Percentiles rank a stretch among this genome's conserved stretches.
These are phyloP conservation scores for Arachis monticola DNA, from an alignment of 331 rosid genomes.

Conservation along the genomic window DNA sequence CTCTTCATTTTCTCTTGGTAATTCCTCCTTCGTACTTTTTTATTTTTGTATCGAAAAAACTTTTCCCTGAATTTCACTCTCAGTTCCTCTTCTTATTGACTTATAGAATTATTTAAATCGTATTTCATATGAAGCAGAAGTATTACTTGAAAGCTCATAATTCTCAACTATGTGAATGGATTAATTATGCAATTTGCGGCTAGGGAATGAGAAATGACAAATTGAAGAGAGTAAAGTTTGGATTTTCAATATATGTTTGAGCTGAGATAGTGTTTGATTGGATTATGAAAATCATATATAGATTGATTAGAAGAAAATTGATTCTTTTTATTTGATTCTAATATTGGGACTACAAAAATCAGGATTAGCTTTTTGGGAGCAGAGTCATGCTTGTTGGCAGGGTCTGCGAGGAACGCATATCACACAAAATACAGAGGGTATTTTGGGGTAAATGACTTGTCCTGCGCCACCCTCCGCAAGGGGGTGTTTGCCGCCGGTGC, in stretches of 20 bases:
- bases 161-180: background rate
- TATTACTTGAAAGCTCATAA: background rate
- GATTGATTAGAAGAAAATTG: background rate
- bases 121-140: background rate
- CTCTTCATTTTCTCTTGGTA: slow-evolving; percentile 86
- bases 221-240: background rate
- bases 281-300: background rate
- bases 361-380: slow-evolving; percentile 91
- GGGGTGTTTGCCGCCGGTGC: slow-evolving; percentile 97
- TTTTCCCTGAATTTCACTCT: background rate
- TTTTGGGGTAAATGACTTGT: slow-evolving; percentile 43
- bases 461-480: slow-evolving; percentile 89
- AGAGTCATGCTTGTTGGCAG: slow-evolving; percentile 91
- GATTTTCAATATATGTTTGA: background rate
- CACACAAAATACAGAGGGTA: slow-evolving; percentile 76
- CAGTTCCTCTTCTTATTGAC: background rate
- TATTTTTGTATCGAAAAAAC: too few relatives aligned
- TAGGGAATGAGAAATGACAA: background rate
- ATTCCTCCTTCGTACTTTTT: background rate
- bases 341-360: slow-evolving; percentile 25
- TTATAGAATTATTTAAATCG: background rate
- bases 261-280: background rate
- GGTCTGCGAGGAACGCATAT: slow-evolving; percentile 94
- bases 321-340: background rate
- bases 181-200: background rate